Percentiles rank a stretch among this genome's conserved stretches.
phyloP scores from a whole-genome alignment of 768 basidiomycete species.

The Lentinula aciculospora region DNA sequence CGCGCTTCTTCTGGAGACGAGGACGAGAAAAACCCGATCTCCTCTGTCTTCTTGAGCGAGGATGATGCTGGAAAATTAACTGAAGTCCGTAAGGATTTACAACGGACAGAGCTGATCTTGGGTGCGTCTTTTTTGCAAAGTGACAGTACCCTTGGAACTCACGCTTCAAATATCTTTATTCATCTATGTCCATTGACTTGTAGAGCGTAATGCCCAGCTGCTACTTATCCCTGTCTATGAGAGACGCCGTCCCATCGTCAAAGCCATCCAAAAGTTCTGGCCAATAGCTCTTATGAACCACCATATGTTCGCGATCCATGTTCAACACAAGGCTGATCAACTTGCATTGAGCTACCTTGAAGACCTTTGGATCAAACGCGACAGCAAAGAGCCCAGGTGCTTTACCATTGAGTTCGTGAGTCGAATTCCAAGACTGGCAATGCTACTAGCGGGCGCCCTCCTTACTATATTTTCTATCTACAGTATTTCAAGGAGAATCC shows the following conservation, averaged over 20 bases:
- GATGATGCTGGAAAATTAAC: constrained; percentile 69
- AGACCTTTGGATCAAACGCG: constrained; percentile 78
- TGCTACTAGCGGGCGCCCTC: not conserved
- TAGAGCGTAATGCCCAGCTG: constrained; percentile 62
- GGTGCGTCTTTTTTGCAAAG: constrained; percentile 40
- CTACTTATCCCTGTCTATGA: constrained; percentile 59
- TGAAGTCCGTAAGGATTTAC: constrained; percentile 60
- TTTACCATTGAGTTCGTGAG: constrained; percentile 88
- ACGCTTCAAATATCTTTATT: too few relatives aligned
- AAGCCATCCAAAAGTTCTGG: constrained; percentile 77
- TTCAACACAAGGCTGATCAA: constrained; percentile 72
- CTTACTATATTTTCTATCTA: constrained; percentile 6
- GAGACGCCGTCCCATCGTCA: constrained; percentile 61
- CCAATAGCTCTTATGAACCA: constrained; percentile 80
- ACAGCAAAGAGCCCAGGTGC: constrained; percentile 68
- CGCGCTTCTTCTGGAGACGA: constrained; percentile 78
- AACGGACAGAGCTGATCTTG: constrained; percentile 64
- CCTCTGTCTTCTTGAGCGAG: constrained; percentile 59
- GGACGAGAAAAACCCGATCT: constrained; percentile 61
- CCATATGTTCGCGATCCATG: constrained; percentile 52
- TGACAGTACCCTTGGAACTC: not conserved
- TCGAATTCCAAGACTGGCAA: constrained; percentile 19
- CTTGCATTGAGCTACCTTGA: constrained; percentile 79
- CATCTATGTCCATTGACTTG: not conserved
- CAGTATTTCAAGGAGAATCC: constrained; percentile 87